phyloP scores from a whole-genome alignment of 2,329 filamentous ascomycete species.

The Xylariales sp. region DNA sequence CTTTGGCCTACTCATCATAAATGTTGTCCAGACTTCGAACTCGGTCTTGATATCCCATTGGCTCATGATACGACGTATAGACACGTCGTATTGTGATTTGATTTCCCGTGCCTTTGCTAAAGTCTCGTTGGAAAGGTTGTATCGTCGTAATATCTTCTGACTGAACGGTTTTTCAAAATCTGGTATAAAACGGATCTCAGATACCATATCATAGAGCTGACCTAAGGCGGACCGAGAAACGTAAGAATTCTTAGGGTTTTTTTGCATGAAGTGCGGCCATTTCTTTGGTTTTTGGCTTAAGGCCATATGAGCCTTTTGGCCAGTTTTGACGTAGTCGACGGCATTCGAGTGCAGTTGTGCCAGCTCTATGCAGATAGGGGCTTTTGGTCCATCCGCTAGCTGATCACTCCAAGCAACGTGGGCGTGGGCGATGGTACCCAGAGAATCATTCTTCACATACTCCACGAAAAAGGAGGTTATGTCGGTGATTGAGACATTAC shows the following conservation, averaged over 20 bases:
- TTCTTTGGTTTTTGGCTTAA: conserved; percentile 51
- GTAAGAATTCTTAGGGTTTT: conserved; percentile 54
- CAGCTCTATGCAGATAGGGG: conserved; percentile 66
- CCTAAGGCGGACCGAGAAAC: conserved; percentile 70
- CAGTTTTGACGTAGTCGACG: conserved; percentile 93
- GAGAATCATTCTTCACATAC: conserved; percentile 86
- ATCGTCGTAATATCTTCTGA: conserved; percentile 62
- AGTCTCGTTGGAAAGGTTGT: conserved; percentile 47
- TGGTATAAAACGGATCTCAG: conserved; percentile 63
- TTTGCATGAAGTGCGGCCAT: conserved; percentile 91
- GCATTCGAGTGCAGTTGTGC: conserved; percentile 83
- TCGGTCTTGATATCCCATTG: conserved; percentile 82
- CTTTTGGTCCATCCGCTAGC: conserved; percentile 57
- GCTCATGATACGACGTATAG: conserved; percentile 74
- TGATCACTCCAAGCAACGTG: conserved; percentile 76
- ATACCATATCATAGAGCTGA: conserved; percentile 74
- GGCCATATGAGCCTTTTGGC: conserved; percentile 67
- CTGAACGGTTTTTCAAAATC: conserved; percentile 74
- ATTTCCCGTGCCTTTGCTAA: conserved; percentile 58
- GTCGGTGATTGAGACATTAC: conserved; percentile 66
- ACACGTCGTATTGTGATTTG: conserved; percentile 74
- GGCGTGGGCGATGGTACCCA: conserved; percentile 74
- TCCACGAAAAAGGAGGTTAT: conserved; percentile 82
- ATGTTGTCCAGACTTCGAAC: conserved; percentile 88
- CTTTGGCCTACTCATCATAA: conserved; percentile 70